Conservation (phyloP, 2,329 filamentous ascomycete genomes). For the Thyridium curvatum region DNA sequence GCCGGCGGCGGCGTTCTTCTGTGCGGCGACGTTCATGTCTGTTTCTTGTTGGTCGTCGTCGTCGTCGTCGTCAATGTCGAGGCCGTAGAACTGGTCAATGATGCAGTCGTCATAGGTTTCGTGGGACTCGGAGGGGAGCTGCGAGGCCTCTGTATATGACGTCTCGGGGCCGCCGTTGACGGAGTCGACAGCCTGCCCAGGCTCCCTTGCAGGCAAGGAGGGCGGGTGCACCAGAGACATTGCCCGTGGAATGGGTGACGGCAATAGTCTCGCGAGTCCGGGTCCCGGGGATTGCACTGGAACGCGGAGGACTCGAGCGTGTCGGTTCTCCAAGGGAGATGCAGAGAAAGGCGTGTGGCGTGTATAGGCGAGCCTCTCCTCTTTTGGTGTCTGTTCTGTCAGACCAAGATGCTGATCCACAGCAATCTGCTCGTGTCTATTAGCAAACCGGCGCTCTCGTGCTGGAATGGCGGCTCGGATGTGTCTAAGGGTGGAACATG, state of each 20-base stretch:
- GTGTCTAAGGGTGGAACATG: too few species aligned
- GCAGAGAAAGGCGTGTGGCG: neutral
- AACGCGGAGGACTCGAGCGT: neutral
- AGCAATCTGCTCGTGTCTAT: neutral
- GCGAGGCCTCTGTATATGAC: slow-evolving; percentile 1
- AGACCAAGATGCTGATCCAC: neutral
- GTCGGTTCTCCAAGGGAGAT: neutral
- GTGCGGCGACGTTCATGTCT: slow-evolving; percentile 7
- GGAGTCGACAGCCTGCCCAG: slow-evolving; percentile 3
- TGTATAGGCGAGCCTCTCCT: neutral
- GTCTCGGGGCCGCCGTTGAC: slow-evolving; percentile 4
- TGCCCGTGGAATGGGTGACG: neutral
- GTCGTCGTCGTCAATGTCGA: neutral
- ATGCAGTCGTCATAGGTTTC: neutral
- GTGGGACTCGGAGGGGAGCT: too few species aligned
- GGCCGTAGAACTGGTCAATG: neutral
- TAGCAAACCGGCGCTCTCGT: too few species aligned
- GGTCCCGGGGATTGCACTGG: neutral
- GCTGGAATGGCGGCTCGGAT: too few species aligned
- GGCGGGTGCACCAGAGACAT: slow-evolving; percentile 1
- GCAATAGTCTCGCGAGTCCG: neutral
- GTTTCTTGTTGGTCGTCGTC: slow-evolving; percentile 1
- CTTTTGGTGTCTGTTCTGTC: too few species aligned
- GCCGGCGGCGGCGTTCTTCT: slow-evolving; percentile 9
- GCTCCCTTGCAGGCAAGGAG: too few species aligned